Conservation (phyloP, 2,329 filamentous ascomycete species). For the Rutstroemia sp. region DNA sequence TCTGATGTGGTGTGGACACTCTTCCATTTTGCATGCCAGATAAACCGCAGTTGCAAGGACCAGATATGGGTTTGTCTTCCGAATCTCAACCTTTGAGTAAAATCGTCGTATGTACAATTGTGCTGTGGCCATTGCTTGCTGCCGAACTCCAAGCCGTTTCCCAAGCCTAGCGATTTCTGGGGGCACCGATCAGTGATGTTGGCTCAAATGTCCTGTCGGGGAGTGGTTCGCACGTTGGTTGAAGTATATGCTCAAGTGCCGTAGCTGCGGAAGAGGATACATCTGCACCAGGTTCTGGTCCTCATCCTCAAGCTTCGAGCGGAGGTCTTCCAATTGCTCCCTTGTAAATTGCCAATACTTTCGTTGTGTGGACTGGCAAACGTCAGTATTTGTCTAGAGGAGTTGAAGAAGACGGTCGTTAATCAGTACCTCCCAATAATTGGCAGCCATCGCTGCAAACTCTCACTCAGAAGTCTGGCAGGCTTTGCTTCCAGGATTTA, state of each 20-base stretch:
- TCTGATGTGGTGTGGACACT: slow-evolving; percentile 92
- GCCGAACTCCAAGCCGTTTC: slow-evolving; percentile 75
- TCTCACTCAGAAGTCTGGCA: not conserved
- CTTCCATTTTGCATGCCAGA: slow-evolving; percentile 95
- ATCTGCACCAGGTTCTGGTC: slow-evolving; percentile 67
- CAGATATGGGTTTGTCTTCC: slow-evolving; percentile 87
- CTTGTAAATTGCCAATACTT: slow-evolving; percentile 87
- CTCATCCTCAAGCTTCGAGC: slow-evolving; percentile 69
- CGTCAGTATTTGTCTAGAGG: not conserved
- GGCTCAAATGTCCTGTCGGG: not conserved
- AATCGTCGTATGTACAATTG: slow-evolving; percentile 94
- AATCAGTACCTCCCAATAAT: slow-evolving; percentile 12
- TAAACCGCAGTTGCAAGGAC: slow-evolving; percentile 91
- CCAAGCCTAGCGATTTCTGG: slow-evolving; percentile 74
- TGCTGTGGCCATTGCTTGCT: slow-evolving; percentile 89
- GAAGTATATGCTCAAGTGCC: slow-evolving; percentile 85
- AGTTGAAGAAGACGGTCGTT: not conserved
- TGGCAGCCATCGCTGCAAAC: slow-evolving; percentile 10
- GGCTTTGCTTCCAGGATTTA: not conserved
- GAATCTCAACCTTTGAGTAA: slow-evolving; percentile 84
- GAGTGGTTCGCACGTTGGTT: slow-evolving; percentile 61
- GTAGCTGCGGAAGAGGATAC: slow-evolving; percentile 73
- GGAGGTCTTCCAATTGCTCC: slow-evolving; percentile 67
- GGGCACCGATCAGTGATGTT: not conserved
- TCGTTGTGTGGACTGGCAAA: slow-evolving; percentile 68